Percentiles rank a stretch among this genome's conserved stretches.
These are phyloP conservation scores for Radiomyces spectabilis DNA, from an alignment of 192 early-diverging fungal species.

Conservation along the genomic window DNA sequence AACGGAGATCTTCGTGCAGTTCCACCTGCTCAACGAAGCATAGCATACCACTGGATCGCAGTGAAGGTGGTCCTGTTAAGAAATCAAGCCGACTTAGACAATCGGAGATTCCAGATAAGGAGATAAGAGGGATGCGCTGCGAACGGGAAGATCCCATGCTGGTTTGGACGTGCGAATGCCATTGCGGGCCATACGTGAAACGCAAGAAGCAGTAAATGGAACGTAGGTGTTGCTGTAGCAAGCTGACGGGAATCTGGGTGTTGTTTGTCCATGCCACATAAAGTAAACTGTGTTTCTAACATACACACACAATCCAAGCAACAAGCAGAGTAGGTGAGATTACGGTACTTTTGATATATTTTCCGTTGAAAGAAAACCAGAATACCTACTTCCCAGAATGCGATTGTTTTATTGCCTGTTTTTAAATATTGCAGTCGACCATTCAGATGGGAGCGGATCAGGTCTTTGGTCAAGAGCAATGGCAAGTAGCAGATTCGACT, in stretches of 20 bases:
- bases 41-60: constrained; percentile 1
- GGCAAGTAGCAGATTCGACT: constrained; percentile 19
- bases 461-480: constrained; percentile 21
- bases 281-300: constrained; percentile 12
- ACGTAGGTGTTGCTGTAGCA: constrained; percentile 16
- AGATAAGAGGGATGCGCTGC: too few species aligned
- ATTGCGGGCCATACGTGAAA: constrained; percentile 16
- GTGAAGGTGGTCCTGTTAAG: too few species aligned
- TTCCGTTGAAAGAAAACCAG: too few species aligned
- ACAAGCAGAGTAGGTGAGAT: too few species aligned
- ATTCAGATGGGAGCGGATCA: constrained; percentile 17
- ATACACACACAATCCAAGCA: not conserved
- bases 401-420: constrained; percentile 10
- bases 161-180: constrained; percentile 3
- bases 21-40: constrained; percentile 14
- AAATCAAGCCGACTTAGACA: too few species aligned
- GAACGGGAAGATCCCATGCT: not conserved
- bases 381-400: constrained; percentile 23
- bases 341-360: too few species aligned
- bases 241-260: not conserved
- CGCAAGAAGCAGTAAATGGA: constrained; percentile 12
- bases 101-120: too few species aligned
- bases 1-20: constrained; percentile 18
- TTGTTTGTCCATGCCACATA: constrained; percentile 24
- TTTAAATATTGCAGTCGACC: constrained; percentile 19